Percentiles rank a stretch among this genome's conserved stretches.
Evolutionary conservation across 2,329 filamentous ascomycete species (phyloP).

Genomic region (Trichoderma citrinoviride): DNA sequence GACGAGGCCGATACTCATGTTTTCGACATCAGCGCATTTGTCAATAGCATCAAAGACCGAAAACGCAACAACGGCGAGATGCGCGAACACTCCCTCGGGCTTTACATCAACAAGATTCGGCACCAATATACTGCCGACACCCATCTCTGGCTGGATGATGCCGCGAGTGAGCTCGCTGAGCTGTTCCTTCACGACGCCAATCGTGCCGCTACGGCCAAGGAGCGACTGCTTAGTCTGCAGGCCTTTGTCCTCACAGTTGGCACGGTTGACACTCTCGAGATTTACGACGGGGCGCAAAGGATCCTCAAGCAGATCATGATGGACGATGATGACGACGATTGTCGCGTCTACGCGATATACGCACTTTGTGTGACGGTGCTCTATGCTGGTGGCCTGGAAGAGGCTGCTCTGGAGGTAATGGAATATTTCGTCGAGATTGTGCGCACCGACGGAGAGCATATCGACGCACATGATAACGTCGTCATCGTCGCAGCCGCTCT

Average conservation of each 20-base stretch:
- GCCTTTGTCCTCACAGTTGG: conserved; percentile 69
- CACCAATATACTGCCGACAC: conserved; percentile 35
- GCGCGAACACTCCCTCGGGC: conserved; percentile 51
- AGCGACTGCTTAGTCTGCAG: conserved; percentile 68
- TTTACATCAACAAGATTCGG: conserved; percentile 54
- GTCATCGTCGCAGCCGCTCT: conserved; percentile 71
- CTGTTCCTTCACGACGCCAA: conserved; percentile 70
- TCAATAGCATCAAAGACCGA: conserved; percentile 68
- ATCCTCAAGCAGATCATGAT: conserved; percentile 37
- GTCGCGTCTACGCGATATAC: conserved; percentile 68
- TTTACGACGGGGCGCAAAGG: conserved; percentile 33
- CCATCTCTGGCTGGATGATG: conserved; percentile 53
- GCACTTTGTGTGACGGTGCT: conserved; percentile 69
- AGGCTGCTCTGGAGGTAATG: conserved; percentile 69
- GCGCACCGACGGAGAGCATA: conserved; percentile 71
- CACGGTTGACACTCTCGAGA: conserved; percentile 57
- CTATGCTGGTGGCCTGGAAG: conserved; percentile 70
- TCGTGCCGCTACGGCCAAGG: conserved; percentile 63
- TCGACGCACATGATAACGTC: conserved; percentile 69
- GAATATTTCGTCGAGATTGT: conserved; percentile 74
- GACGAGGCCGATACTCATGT: conserved; percentile 61
- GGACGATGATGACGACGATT: conserved; percentile 62
- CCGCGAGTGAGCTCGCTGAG: conserved; percentile 55
- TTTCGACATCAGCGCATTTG: conserved; percentile 61
- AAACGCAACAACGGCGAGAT: conserved; percentile 74